phyloP scores from a whole-genome alignment of 2,329 filamentous ascomycete genomes.

The Cercospora brassicicola region DNA sequence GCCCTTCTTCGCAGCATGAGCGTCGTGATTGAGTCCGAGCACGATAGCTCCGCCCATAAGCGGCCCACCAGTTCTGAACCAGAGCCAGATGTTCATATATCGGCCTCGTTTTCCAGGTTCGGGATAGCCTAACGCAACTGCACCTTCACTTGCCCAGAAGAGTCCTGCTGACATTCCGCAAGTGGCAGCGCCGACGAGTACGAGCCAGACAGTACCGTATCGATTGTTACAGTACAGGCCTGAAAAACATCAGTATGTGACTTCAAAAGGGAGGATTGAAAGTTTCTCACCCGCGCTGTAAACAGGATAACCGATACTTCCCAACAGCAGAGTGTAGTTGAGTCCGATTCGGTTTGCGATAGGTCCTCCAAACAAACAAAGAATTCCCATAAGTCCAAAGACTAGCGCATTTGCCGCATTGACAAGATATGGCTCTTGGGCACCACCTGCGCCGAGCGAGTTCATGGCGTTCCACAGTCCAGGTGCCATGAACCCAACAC shows the following conservation, averaged over 20 bases:
- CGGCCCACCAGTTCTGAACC: conserved; percentile 54
- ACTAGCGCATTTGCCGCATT: conserved; percentile 56
- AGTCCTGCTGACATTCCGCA: conserved; percentile 53
- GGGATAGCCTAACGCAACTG: conserved; percentile 53
- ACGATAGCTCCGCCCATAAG: conserved; percentile 52
- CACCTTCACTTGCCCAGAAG: conserved; percentile 55
- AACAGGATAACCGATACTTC: conserved; percentile 52
- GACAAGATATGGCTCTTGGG: conserved; percentile 54
- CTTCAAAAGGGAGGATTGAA: background rate
- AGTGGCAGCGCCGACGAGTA: conserved; percentile 51
- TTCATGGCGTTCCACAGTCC: conserved; percentile 60
- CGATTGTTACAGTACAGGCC: conserved; percentile 54
- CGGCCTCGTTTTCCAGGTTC: conserved; percentile 50
- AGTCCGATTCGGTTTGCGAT: conserved; percentile 54
- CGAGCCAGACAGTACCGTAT: conserved; percentile 55
- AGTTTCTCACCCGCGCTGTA: conserved; percentile 42
- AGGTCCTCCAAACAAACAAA: conserved; percentile 52
- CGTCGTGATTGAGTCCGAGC: conserved; percentile 49
- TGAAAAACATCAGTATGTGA: background rate
- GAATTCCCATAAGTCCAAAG: conserved; percentile 50
- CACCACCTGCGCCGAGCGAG: conserved; percentile 54
- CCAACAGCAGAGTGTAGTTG: conserved; percentile 48
- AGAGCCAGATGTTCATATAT: conserved; percentile 53
- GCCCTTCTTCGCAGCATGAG: conserved; percentile 44
- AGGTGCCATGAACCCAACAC: conserved; percentile 54